Evolutionary conservation across 305 asterid species (phyloP).

Genomic region (Salvia sclarea): DNA sequence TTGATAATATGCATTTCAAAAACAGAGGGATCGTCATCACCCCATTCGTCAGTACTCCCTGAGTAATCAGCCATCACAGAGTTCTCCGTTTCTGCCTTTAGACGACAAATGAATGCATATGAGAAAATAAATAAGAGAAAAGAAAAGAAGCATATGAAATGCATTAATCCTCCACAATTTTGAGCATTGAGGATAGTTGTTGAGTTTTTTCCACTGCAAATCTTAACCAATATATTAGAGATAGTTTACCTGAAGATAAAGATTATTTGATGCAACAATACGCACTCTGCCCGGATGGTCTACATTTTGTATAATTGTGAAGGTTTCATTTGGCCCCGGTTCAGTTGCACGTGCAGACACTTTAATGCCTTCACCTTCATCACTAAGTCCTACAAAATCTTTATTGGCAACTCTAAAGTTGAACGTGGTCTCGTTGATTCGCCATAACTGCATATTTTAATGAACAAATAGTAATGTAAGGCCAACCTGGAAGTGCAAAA

Average conservation of each 20-base stretch:
- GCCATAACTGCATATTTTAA: constrained; percentile 43
- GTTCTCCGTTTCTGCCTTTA: constrained; percentile 43
- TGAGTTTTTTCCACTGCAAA: neutral
- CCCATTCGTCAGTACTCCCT: constrained; percentile 42
- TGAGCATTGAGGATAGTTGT: neutral
- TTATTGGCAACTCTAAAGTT: constrained; percentile 46
- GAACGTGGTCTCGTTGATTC: constrained; percentile 43
- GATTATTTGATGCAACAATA: constrained; percentile 44
- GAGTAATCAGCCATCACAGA: constrained; percentile 45
- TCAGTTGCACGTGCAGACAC: constrained; percentile 39
- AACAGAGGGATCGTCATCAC: constrained; percentile 43
- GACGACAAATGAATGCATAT: constrained; percentile 18
- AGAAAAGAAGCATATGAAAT: neutral
- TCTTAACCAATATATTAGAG: neutral
- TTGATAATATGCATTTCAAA: constrained; percentile 41
- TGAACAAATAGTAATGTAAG: neutral
- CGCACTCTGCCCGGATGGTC: constrained; percentile 43
- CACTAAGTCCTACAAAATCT: constrained; percentile 40
- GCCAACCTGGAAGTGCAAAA: neutral
- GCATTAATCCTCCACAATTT: neutral
- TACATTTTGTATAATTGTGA: constrained; percentile 34
- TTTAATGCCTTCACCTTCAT: constrained; percentile 36
- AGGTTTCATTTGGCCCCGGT: constrained; percentile 41
- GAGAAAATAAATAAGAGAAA: neutral
- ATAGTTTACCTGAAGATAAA: constrained; percentile 42